Percentiles rank a stretch among this genome's conserved stretches.
Evolutionary conservation across 805 yeast genomes (phyloP).

Genomic region (Brettanomyces naardenensis): DNA sequence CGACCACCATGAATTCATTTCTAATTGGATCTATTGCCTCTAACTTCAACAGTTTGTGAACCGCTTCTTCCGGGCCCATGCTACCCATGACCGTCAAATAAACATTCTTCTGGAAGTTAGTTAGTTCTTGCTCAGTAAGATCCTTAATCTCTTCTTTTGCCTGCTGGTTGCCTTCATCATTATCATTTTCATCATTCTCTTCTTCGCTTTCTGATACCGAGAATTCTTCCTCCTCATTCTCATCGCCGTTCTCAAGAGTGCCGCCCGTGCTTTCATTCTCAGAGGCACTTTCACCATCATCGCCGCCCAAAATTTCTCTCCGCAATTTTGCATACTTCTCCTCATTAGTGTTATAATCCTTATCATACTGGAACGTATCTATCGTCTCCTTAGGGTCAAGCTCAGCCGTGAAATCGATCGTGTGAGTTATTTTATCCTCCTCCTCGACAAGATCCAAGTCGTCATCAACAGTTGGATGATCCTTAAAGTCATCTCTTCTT

Average conservation of each 20-base stretch:
- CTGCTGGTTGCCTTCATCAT: conserved; percentile 12
- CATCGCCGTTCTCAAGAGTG: neutral
- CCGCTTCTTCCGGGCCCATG: conserved; percentile 87
- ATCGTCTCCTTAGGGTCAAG: conserved; percentile 38
- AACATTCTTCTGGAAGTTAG: conserved; percentile 65
- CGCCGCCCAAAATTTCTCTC: conserved; percentile 36
- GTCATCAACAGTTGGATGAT: conserved; percentile 31
- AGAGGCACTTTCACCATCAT: conserved; percentile 7
- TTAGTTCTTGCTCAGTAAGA: conserved; percentile 56
- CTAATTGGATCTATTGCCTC: conserved; percentile 29
- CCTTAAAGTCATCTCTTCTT: conserved; percentile 36
- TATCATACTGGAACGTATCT: conserved; percentile 43
- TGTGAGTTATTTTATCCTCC: conserved; percentile 52
- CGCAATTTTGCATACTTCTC: conserved; percentile 34
- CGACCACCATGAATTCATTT: conserved; percentile 49
- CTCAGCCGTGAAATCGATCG: conserved; percentile 45
- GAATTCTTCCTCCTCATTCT: conserved; percentile 4
- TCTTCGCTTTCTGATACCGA: conserved; percentile 18
- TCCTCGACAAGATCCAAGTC: conserved; percentile 57
- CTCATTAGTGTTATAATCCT: conserved; percentile 43
- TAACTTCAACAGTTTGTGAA: conserved; percentile 67
- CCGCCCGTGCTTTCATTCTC: conserved; percentile 1
- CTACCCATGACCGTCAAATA: conserved; percentile 84
- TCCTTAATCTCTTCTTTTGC: conserved; percentile 41
- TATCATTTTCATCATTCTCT: conserved; percentile 17